phyloP scores from a whole-genome alignment of 2,329 filamentous ascomycete species.

The Aspergillus felis region DNA sequence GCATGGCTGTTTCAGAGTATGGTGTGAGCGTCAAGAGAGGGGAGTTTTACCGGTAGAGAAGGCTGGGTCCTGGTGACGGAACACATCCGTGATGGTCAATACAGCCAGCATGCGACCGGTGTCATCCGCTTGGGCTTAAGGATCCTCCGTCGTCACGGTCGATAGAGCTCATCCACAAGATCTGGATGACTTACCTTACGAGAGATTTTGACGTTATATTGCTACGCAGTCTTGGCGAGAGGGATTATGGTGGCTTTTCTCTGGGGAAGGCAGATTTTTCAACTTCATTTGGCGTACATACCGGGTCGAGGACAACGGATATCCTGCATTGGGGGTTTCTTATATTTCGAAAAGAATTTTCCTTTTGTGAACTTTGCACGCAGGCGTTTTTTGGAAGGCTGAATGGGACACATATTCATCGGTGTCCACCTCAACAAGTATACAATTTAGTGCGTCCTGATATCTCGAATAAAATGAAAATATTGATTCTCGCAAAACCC shows the following conservation, averaged over 20 bases:
- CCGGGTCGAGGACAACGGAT: conserved; percentile 9
- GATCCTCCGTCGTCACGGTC: too few relatives aligned
- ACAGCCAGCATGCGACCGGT: too few relatives aligned
- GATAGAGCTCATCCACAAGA: neutral
- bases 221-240: neutral
- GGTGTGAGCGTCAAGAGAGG: conserved; percentile 96
- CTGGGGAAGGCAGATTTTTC: neutral
- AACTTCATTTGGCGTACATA: conserved; percentile 11
- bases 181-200: neutral
- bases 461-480: neutral
- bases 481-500: neutral
- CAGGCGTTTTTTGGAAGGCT: conserved; percentile 7
- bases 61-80: neutral
- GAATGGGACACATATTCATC: neutral
- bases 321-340: conserved; percentile 14
- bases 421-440: neutral
- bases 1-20: conserved; percentile 97
- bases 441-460: neutral
- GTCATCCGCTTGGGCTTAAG: too few relatives aligned
- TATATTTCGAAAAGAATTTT: conserved; percentile 13
- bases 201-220: neutral
- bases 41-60: conserved; percentile 81
- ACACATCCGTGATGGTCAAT: neutral
- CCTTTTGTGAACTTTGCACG: neutral
- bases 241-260: neutral